These are phyloP conservation scores for Aspergillus affinis DNA, from an alignment of 495 filamentous ascomycete genomes.

Conservation along the genomic window DNA sequence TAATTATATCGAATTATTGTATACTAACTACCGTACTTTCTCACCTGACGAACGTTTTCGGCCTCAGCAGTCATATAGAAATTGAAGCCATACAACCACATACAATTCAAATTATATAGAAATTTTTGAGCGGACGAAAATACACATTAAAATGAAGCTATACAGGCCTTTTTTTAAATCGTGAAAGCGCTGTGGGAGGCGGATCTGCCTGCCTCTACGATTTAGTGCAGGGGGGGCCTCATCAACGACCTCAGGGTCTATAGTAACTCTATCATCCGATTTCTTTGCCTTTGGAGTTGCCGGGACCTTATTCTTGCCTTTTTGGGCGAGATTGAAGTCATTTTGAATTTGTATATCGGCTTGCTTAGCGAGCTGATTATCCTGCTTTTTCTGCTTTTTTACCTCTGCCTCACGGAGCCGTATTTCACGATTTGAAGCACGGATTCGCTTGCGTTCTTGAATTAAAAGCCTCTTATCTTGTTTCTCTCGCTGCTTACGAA, in stretches of 20 bases:
- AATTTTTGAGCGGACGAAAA: neutral
- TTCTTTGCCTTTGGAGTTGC: neutral
- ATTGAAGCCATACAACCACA: neutral
- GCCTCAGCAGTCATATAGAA: neutral
- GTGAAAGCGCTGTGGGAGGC: neutral
- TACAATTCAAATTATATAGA: neutral
- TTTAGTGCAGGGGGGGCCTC: neutral
- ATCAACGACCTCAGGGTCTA: neutral
- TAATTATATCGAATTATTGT: no score
- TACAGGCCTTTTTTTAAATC: neutral
- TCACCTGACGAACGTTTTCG: neutral
- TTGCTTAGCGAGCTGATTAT: neutral
- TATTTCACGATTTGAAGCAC: neutral
- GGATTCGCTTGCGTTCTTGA: neutral
- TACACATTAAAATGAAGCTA: neutral
- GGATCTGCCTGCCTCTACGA: neutral
- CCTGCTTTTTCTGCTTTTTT: conserved; percentile 1
- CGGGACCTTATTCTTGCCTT: neutral
- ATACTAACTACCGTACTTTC: no score
- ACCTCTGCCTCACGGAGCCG: neutral
- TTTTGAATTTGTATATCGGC: conserved; percentile 5
- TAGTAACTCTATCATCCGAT: neutral
- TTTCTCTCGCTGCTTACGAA: conserved; percentile 3
- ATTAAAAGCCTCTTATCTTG: neutral
- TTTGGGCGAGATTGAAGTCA: neutral